Evolutionary conservation across 2,329 filamentous ascomycete genomes (phyloP).

Genomic region (Aspergillus floridensis): DNA sequence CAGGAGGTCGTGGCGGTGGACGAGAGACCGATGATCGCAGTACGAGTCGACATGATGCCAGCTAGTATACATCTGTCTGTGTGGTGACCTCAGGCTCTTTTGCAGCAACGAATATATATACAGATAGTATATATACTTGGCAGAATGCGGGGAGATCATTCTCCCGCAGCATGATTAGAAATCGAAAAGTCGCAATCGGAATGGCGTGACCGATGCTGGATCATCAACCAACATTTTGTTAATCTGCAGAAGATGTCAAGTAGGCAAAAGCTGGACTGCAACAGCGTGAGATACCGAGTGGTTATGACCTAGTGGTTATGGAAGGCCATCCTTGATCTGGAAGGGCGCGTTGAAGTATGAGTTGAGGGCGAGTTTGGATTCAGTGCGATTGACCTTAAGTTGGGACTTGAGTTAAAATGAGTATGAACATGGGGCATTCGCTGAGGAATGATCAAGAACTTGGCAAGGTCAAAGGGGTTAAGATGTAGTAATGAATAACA

Average conservation of each 20-base stretch:
- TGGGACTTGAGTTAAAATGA: too few relatives aligned
- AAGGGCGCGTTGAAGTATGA: too few relatives aligned
- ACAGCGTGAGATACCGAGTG: too few relatives aligned
- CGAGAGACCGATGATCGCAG: slow-evolving; percentile 14
- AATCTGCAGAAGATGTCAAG: background rate
- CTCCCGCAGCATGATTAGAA: background rate
- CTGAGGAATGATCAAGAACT: too few relatives aligned
- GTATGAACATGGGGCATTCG: too few relatives aligned
- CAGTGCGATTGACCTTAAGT: too few relatives aligned
- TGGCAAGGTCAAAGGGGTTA: too few relatives aligned
- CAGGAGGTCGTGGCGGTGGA: slow-evolving; percentile 5
- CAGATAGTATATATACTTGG: background rate
- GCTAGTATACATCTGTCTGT: background rate
- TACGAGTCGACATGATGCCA: slow-evolving; percentile 3
- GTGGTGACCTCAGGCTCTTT: background rate
- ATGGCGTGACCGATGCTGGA: background rate
- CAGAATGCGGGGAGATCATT: background rate
- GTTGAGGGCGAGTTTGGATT: background rate
- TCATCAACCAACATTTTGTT: background rate
- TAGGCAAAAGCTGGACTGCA: too few relatives aligned
- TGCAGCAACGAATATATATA: background rate
- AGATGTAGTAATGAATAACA: too few relatives aligned
- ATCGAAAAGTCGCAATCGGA: background rate
- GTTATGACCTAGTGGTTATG: too few relatives aligned
- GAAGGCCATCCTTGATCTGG: too few relatives aligned